Evolutionary conservation across 1,139 yeast genomes (phyloP), one percentile per base, ranked within the genome.

Genomic region (Scheffersomyces illinoinensis): DNA sequence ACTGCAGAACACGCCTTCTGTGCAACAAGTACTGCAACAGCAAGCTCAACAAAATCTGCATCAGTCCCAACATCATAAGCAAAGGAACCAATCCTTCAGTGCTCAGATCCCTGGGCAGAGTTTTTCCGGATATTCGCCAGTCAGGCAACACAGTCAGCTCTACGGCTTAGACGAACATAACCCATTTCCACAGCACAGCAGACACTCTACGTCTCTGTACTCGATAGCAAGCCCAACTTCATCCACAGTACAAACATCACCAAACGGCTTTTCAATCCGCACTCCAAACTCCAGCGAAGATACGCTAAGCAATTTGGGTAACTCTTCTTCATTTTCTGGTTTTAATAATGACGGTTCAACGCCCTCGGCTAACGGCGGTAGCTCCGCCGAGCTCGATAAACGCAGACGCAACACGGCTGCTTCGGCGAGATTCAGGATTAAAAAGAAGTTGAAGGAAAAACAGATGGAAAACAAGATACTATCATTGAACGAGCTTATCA

Each of bases 371-470:
- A 48, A 14, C 8, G 12, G 51, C 5, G 47, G 51, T 12, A 47
- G 26, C 12, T 70, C 68, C 39, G 76, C 82, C 10, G 87, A 84
- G 58, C 79, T 81, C 58, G 91, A 87, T 71, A 89, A 90, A 71
- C 82, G 93, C 56, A 81, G 90, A 55, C 81, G 93, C 63, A 90
- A 89, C 74, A 89, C 95, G 0, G 93, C 93, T 0, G 96, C 96
- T 1, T 85, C 90, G 54, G 95, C 95, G 1, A 77, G 96, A 60
- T 89, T 91, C 78, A 80, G 96, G 63, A 86, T 89, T 67, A 90
- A 89, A 79, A 90, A 89, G 82, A 92, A 91, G 78, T 67, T 87
- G 72, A 88, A 90, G 69, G 97, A 92, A 72, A 92, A 88, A 71
- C 93, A 91, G 71, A 86, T 91, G 88, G 97, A 91, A 73, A 79